phyloP scores from a whole-genome alignment of 2,329 filamentous ascomycete species.

The Pseudofabraea citricarpa region DNA sequence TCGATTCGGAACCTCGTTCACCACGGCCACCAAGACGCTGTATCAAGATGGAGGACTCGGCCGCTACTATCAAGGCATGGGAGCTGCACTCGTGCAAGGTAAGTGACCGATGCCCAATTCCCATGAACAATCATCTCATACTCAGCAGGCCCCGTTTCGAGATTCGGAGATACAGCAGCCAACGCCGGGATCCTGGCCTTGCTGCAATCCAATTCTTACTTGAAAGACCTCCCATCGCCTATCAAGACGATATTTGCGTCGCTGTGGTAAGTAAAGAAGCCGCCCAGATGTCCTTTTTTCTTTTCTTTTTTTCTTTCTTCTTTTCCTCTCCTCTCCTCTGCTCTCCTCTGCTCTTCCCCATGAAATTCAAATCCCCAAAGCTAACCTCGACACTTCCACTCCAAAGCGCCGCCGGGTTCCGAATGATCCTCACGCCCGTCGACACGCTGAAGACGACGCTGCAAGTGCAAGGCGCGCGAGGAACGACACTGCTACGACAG shows the following conservation, averaged over 20 bases:
- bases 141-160: constrained; percentile 34
- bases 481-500: constrained; percentile 37
- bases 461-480: constrained; percentile 40
- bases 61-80: constrained; percentile 41
- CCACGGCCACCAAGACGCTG: constrained; percentile 33
- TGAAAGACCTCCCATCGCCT: constrained; percentile 36
- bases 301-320: too few relatives aligned
- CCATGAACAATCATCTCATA: neutral
- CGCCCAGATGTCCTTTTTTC: too few relatives aligned
- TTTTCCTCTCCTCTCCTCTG: too few relatives aligned
- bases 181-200: constrained; percentile 45
- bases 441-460: constrained; percentile 47
- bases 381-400: neutral
- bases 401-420: constrained; percentile 38
- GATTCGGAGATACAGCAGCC: constrained; percentile 44
- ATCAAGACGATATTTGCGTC: constrained; percentile 43
- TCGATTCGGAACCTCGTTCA: constrained; percentile 39
- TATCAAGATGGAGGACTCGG: constrained; percentile 36
- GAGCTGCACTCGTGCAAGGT: constrained; percentile 41
- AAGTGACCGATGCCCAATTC: neutral
- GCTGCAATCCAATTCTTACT: constrained; percentile 40
- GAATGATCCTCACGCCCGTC: constrained; percentile 42
- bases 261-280: constrained; percentile 38
- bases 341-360: too few relatives aligned
- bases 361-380: too few relatives aligned